These are phyloP conservation scores for Ophiostoma tasmaniense DNA, from an alignment of 2,329 filamentous ascomycete genomes.

Conservation along the genomic window DNA sequence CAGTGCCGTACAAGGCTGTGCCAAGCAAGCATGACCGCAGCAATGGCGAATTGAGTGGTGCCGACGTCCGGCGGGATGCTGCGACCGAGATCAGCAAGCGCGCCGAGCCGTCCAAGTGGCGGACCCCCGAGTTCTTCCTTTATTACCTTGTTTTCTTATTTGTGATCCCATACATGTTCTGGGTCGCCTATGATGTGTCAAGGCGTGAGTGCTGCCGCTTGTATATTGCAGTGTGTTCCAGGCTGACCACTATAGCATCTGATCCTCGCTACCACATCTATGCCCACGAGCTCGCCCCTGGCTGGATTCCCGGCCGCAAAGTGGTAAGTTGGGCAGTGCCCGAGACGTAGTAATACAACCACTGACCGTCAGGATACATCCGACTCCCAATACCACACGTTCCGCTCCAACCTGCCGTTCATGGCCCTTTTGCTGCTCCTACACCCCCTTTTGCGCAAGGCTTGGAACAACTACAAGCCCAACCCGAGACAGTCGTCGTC, in stretches of 20 bases:
- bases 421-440: slow-evolving; percentile 63
- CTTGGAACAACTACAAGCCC: slow-evolving; percentile 52
- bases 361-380: slow-evolving; percentile 62
- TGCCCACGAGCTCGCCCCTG: slow-evolving; percentile 59
- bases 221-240: too few relatives aligned
- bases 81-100: slow-evolving; percentile 24
- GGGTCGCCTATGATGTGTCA: slow-evolving; percentile 78
- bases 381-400: slow-evolving; percentile 77
- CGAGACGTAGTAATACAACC: too few relatives aligned
- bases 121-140: slow-evolving; percentile 72
- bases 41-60: slow-evolving; percentile 32
- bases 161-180: slow-evolving; percentile 80
- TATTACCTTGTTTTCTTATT: slow-evolving; percentile 64
- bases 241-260: slow-evolving; percentile 45
- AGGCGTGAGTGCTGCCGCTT: slow-evolving; percentile 46
- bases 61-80: slow-evolving; percentile 4
- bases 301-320: slow-evolving; percentile 88
- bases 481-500: slow-evolving; percentile 27
- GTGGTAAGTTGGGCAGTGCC: slow-evolving; percentile 49
- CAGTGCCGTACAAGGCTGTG: slow-evolving; percentile 54
- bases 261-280: slow-evolving; percentile 76
- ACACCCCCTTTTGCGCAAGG: slow-evolving; percentile 68
- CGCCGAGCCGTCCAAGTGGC: slow-evolving; percentile 66
- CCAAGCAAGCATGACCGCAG: slow-evolving; percentile 28
- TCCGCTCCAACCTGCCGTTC: slow-evolving; percentile 78